phyloP scores from a whole-genome alignment of 2,329 filamentous ascomycete genomes.

The Drechslera avenae region DNA sequence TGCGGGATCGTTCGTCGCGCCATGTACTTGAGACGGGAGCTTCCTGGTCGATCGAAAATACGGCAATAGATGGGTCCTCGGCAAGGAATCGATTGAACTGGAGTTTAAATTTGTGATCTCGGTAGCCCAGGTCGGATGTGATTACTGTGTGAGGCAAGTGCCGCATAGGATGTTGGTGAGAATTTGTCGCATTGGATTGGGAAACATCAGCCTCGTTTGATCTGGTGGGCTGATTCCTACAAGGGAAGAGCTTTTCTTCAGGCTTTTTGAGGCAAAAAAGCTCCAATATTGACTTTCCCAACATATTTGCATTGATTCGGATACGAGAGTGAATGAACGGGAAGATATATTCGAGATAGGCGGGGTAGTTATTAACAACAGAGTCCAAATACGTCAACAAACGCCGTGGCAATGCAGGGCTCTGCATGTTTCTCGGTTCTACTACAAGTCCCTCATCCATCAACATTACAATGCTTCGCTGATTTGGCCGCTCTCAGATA shows the following conservation, averaged over 20 bases:
- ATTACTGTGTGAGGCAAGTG: conserved; percentile 16
- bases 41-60: conserved; percentile 14
- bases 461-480: not conserved
- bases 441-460: not conserved
- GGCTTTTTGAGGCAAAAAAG: conserved; percentile 3
- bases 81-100: conserved; percentile 15
- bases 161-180: not conserved
- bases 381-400: not conserved
- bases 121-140: conserved; percentile 11
- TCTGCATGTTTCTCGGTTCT: not conserved
- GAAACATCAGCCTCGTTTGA: conserved; percentile 2
- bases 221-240: not conserved
- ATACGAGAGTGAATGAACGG: not conserved
- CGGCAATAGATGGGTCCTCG: conserved; percentile 16
- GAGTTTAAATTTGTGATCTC: conserved; percentile 3
- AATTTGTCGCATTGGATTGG: not conserved
- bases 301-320: not conserved
- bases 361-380: not conserved
- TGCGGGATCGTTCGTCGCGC: not conserved
- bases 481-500: not conserved
- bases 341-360: not conserved
- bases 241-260: not conserved
- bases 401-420: not conserved
- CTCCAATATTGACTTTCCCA: conserved; percentile 1
- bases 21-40: conserved; percentile 7